phyloP scores from a whole-genome alignment of 257 asterid genomes.

The Jacaranda mimosifolia region DNA sequence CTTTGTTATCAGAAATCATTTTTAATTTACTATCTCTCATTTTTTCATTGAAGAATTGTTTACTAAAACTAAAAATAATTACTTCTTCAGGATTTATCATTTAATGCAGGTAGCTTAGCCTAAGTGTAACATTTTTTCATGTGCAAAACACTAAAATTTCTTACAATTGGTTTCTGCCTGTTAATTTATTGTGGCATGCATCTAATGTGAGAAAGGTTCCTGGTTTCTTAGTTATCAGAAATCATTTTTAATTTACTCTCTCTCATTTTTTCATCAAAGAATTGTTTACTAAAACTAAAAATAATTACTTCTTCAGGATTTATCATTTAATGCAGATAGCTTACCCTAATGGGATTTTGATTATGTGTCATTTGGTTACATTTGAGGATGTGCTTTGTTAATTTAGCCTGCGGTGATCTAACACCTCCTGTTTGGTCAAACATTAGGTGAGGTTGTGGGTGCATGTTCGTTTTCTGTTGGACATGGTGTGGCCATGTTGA shows the following conservation, averaged over 20 bases:
- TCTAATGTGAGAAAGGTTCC: background rate
- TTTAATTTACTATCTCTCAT: background rate
- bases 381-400: slow-evolving; percentile 26
- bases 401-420: slow-evolving; percentile 31
- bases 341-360: slow-evolving; percentile 9
- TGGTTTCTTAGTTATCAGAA: slow-evolving; percentile 17
- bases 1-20: background rate
- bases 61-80: no score
- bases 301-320: slow-evolving; percentile 17
- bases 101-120: no score
- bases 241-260: background rate
- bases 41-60: slow-evolving; percentile 6
- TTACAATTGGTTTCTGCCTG: slow-evolving; percentile 18
- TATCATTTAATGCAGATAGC: slow-evolving; percentile 21
- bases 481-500: slow-evolving; percentile 66
- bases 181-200: slow-evolving; percentile 24
- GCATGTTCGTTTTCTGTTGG: slow-evolving; percentile 91
- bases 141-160: slow-evolving; percentile 21
- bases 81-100: no score
- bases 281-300: slow-evolving; percentile 3
- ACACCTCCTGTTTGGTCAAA: slow-evolving; percentile 45
- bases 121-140: background rate
- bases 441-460: slow-evolving; percentile 92
- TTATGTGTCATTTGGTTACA: slow-evolving; percentile 10
- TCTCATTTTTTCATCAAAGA: slow-evolving; percentile 11